phyloP scores from a whole-genome alignment of 1,284 basidiomycete genomes.

The Fomitiporia mediterranea region DNA sequence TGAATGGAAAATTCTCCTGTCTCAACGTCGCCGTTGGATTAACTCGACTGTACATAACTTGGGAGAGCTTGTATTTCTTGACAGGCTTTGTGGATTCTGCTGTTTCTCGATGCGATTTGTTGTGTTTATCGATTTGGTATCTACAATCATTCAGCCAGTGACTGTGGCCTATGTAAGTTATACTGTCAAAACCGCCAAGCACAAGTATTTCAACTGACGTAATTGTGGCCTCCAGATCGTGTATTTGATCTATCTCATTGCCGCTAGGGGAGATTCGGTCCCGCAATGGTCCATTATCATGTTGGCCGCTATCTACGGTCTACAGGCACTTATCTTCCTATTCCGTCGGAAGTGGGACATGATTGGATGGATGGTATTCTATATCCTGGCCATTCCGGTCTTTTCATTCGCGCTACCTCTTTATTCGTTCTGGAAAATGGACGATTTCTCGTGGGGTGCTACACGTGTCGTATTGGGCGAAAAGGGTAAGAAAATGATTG shows the following conservation, averaged over 20 bases:
- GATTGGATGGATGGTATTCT: slow-evolving; percentile 97
- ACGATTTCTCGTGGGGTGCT: slow-evolving; percentile 98
- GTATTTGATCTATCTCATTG: slow-evolving; percentile 80
- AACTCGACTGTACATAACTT: slow-evolving; percentile 99
- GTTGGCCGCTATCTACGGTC: slow-evolving; percentile 90
- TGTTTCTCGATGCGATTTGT: slow-evolving; percentile 99
- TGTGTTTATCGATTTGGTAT: slow-evolving; percentile 92
- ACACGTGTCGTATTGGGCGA: slow-evolving; percentile 94
- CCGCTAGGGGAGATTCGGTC: slow-evolving; percentile 56
- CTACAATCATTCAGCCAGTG: slow-evolving; percentile 85
- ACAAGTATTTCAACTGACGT: slow-evolving; percentile 15
- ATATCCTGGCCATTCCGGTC: slow-evolving; percentile 86
- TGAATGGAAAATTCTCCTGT: slow-evolving; percentile 92
- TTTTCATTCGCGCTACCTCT: slow-evolving; percentile 93
- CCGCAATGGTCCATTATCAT: slow-evolving; percentile 83
- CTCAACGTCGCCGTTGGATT: slow-evolving; percentile 98
- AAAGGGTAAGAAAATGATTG: slow-evolving; percentile 89
- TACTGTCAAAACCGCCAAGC: slow-evolving; percentile 4
- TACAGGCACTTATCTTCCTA: slow-evolving; percentile 84
- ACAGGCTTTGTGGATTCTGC: slow-evolving; percentile 94
- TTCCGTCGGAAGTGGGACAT: slow-evolving; percentile 91
- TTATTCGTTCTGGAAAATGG: slow-evolving; percentile 99
- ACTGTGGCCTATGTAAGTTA: slow-evolving; percentile 87
- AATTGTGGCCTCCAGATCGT: slow-evolving; percentile 55
- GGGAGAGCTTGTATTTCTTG: slow-evolving; percentile 87